These are phyloP conservation scores for Pythium phragmiticola DNA, from an alignment of 352 stramenopile genomes.

Conservation along the genomic window DNA sequence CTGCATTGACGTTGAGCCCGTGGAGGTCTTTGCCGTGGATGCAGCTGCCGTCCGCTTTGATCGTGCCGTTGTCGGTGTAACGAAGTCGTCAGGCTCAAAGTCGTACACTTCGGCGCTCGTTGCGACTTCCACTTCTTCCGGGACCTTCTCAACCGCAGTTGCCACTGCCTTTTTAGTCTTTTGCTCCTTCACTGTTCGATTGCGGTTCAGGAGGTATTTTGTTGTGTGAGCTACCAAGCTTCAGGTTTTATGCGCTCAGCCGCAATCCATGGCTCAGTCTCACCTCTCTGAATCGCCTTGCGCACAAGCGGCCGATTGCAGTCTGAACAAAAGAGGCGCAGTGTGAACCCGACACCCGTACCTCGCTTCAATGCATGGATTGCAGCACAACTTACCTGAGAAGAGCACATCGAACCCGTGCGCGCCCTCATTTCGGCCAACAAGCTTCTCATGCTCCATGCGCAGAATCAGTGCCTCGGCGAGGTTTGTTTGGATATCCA, in stretches of 20 bases:
- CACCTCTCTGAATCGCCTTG: conserved; percentile 28
- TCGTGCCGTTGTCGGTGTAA: conserved; percentile 3
- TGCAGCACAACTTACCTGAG: conserved; percentile 20
- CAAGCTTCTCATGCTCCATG: conserved; percentile 40
- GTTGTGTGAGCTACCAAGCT: neutral
- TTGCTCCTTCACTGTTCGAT: neutral
- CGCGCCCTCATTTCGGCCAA: conserved; percentile 18
- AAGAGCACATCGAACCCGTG: conserved; percentile 31
- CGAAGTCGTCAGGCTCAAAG: conserved; percentile 7
- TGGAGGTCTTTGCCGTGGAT: neutral
- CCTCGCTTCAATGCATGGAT: too few species aligned
- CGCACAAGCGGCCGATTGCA: conserved; percentile 27
- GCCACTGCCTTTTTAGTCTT: neutral
- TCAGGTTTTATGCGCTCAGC: too few species aligned
- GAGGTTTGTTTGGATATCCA: conserved; percentile 16
- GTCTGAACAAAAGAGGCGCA: conserved; percentile 1
- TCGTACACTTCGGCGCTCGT: conserved; percentile 16
- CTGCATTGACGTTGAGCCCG: neutral
- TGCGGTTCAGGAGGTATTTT: neutral
- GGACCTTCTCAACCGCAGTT: neutral
- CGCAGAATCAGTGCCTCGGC: conserved; percentile 31
- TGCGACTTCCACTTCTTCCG: neutral
- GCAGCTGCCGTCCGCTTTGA: conserved; percentile 7
- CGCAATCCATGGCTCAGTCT: neutral
- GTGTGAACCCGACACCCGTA: neutral